phyloP scores from a whole-genome alignment of 2,329 filamentous ascomycete genomes.

The Plenodomus tracheiphilus region DNA sequence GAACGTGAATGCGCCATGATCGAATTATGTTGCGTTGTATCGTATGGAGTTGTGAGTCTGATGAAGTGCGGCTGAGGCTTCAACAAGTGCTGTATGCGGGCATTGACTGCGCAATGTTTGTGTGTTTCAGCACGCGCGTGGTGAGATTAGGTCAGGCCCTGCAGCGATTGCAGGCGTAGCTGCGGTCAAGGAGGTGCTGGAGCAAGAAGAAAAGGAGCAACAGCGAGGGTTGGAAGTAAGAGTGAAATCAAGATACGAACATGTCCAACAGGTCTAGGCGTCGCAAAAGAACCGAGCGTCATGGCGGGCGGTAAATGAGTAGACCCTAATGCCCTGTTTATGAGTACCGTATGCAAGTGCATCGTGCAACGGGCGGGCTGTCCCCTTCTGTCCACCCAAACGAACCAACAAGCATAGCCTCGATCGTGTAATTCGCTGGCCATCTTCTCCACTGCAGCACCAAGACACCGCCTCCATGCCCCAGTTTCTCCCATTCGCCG shows the following conservation, averaged over 20 bases:
- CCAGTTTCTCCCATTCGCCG: background rate
- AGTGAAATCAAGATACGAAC: constrained; percentile 1
- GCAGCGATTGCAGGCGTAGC: constrained; percentile 9
- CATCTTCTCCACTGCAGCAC: constrained; percentile 5
- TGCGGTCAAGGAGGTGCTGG: background rate
- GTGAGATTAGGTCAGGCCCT: constrained; percentile 1
- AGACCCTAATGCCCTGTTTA: constrained; percentile 23
- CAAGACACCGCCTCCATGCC: background rate
- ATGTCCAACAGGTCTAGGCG: constrained; percentile 5
- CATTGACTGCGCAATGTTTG: constrained; percentile 6
- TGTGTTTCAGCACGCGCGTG: constrained; percentile 19
- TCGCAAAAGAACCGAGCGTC: constrained; percentile 16
- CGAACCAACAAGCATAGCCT: background rate
- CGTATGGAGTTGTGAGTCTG: background rate
- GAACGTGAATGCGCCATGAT: constrained; percentile 23
- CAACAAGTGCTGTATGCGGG: constrained; percentile 2
- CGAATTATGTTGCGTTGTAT: background rate
- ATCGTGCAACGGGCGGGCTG: background rate
- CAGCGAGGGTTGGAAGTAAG: background rate
- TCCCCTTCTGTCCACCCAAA: background rate
- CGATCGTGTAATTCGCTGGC: constrained; percentile 10
- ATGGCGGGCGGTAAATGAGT: constrained; percentile 11
- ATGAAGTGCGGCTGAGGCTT: background rate
- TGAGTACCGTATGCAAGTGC: constrained; percentile 12
- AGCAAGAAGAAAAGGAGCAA: constrained; percentile 1